Evolutionary conservation across 1,139 yeast species (phyloP).

Genomic region (Pichia sp.): DNA sequence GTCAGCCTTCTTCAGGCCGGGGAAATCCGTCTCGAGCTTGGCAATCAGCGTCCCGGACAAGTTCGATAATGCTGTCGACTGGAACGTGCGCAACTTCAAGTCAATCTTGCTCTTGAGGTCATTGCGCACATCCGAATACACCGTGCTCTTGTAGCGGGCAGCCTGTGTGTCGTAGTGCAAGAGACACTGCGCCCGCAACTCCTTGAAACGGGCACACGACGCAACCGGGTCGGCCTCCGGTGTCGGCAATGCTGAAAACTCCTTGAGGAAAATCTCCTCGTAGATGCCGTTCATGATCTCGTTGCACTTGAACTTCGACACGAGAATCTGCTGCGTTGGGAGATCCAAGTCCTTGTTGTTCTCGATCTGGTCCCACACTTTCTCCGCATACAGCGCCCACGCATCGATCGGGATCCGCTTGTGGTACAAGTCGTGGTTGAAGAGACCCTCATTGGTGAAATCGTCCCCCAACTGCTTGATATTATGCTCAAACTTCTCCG

Average conservation of each 20-base stretch:
- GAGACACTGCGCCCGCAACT: slow-evolving; percentile 44
- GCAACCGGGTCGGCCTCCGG: slow-evolving; percentile 22
- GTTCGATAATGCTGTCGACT: slow-evolving; percentile 4
- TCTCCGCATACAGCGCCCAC: slow-evolving; percentile 88
- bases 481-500: slow-evolving; percentile 64
- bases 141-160: slow-evolving; percentile 61
- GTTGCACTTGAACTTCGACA: slow-evolving; percentile 91
- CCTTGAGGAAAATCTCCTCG: slow-evolving; percentile 40
- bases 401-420: slow-evolving; percentile 91
- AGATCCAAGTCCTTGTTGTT: slow-evolving; percentile 87
- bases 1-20: slow-evolving; percentile 6
- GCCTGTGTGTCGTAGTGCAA: slow-evolving; percentile 63
- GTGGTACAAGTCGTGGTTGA: slow-evolving; percentile 71
- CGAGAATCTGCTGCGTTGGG: slow-evolving; percentile 93
- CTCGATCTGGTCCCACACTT: slow-evolving; percentile 93
- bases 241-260: slow-evolving; percentile 30
- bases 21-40: slow-evolving; percentile 18
- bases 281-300: slow-evolving; percentile 63
- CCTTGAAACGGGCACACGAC: slow-evolving; percentile 39
- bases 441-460: slow-evolving; percentile 40
- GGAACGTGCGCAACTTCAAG: slow-evolving; percentile 36
- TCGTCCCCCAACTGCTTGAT: slow-evolving; percentile 63
- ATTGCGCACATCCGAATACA: slow-evolving; percentile 59
- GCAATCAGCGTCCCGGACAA: slow-evolving; percentile 33
- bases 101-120: slow-evolving; percentile 47